Evolutionary conservation across 2,329 filamentous ascomycete species (phyloP), one percentile per base, ranked within the genome.

Genomic region (Alternaria incomplexa): DNA sequence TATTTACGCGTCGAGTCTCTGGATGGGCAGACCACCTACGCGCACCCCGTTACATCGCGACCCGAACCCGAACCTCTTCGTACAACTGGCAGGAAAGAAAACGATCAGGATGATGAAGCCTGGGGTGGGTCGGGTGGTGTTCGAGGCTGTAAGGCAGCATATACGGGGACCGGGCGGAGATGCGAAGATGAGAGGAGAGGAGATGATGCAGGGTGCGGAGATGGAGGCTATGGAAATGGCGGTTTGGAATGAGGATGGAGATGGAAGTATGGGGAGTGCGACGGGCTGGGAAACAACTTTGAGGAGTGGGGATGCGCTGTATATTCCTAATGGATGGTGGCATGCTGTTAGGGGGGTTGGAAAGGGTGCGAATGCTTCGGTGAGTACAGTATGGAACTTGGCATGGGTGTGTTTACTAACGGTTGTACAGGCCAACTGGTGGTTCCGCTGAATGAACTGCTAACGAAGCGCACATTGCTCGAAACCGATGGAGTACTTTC

Each of bases 41-140:
- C 93, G 93, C 71, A 97, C 96, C 1, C 93, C 96, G 4, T 83
- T 97, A 4, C 96, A 99, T 79, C 88, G 91, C 58, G 96, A 99
- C 73, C 96, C 96, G 0, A 98, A 98, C 73, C 93, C 93, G 0
- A 99, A 99, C 75, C 73, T 97, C 0, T 97, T 98, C 77, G 88
- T 92, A 48, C 96, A 99, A 79, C 79, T 98, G 12, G 88, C 88
- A 15, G 89, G 92, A 5, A 80, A 76, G 55, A 99, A 99, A 79
- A 77, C 82, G 0, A 83, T 97, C 15, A 85, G 93, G n/a, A 77
- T 97, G 12, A 84, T 95, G 61, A 81, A 84, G 5, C 93, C 93
- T 0, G 74, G 80, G 0, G 73, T 83, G 4, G 96, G 96, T 1
- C 81, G 86, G 50, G 79, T 72, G 1, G 76, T 97, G 3, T 97